Percentiles rank a stretch among this genome's conserved stretches.
These are phyloP conservation scores for Aspergillus brasiliensis DNA, from an alignment of 2,329 filamentous ascomycete species.

Conservation along the genomic window DNA sequence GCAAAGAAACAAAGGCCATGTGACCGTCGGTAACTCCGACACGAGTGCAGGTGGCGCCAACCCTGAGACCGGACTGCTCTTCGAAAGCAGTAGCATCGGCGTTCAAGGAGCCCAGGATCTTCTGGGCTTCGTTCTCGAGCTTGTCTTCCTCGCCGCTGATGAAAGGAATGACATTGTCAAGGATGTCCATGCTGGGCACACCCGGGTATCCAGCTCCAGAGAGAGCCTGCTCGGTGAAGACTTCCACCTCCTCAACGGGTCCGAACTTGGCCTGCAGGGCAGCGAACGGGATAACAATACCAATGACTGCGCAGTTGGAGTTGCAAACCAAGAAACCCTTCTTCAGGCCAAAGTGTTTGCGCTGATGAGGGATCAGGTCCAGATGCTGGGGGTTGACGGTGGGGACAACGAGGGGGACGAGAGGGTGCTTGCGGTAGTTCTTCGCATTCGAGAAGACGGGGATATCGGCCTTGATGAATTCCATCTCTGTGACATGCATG, in stretches of 20 bases:
- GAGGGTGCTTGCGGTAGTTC: conserved; percentile 88
- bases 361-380: conserved; percentile 85
- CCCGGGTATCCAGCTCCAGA: conserved; percentile 74
- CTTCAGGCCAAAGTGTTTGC: conserved; percentile 68
- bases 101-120: conserved; percentile 83
- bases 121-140: conserved; percentile 89
- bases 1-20: conserved; percentile 87
- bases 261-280: conserved; percentile 86
- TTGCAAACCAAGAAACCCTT: conserved; percentile 97
- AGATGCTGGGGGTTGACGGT: conserved; percentile 91
- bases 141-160: conserved; percentile 96
- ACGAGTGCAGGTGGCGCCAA: conserved; percentile 88
- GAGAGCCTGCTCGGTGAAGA: conserved; percentile 93
- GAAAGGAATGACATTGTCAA: conserved; percentile 94
- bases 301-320: conserved; percentile 97
- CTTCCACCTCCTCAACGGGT: conserved; percentile 71
- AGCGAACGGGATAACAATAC: conserved; percentile 90
- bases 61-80: conserved; percentile 71
- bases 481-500: conserved; percentile 65
- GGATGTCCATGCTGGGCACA: conserved; percentile 86
- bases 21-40: conserved; percentile 96
- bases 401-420: conserved; percentile 90
- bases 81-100: conserved; percentile 71
- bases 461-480: conserved; percentile 84
- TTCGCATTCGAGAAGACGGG: conserved; percentile 97